Percentiles rank a stretch among this genome's conserved stretches.
phyloP scores from a whole-genome alignment of 2,329 filamentous ascomycete species.

The Parascedosporium putredinis region DNA sequence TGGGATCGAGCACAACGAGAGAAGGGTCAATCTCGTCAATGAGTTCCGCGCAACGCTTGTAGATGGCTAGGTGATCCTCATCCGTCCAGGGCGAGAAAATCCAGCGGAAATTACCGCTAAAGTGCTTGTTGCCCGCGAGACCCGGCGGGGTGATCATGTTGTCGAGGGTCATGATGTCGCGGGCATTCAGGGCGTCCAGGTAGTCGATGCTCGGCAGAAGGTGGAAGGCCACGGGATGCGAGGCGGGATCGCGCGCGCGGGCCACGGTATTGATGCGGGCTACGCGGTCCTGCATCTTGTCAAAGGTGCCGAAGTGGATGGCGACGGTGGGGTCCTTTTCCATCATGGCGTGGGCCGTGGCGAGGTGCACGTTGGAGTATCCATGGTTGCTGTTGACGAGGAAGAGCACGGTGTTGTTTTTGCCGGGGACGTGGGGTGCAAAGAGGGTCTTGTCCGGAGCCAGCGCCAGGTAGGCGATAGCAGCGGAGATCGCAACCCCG shows the following conservation, averaged over 20 bases:
- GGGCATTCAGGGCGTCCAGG: conserved; percentile 9
- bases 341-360: conserved; percentile 22
- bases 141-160: conserved; percentile 14
- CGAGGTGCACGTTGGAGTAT: conserved; percentile 25
- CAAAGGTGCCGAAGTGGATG: conserved; percentile 25
- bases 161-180: conserved; percentile 10
- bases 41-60: conserved; percentile 16
- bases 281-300: conserved; percentile 4
- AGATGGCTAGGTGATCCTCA: conserved; percentile 20
- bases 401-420: conserved; percentile 23
- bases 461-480: not conserved
- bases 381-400: conserved; percentile 22
- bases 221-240: conserved; percentile 17
- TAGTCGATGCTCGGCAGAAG: conserved; percentile 15
- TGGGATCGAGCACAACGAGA: conserved; percentile 21
- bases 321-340: conserved; percentile 21
- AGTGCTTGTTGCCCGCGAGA: conserved; percentile 10
- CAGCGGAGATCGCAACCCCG: too few relatives aligned
- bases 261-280: not conserved
- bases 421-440: conserved; percentile 10
- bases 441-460: not conserved
- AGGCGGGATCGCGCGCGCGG: conserved; percentile 9
- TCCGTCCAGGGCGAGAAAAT: conserved; percentile 19
- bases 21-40: conserved; percentile 21
- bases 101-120: conserved; percentile 12